Base-by-base conservation (phyloP, 2,329 filamentous ascomycete species). In the Albifimbria verrucaria region DNA sequence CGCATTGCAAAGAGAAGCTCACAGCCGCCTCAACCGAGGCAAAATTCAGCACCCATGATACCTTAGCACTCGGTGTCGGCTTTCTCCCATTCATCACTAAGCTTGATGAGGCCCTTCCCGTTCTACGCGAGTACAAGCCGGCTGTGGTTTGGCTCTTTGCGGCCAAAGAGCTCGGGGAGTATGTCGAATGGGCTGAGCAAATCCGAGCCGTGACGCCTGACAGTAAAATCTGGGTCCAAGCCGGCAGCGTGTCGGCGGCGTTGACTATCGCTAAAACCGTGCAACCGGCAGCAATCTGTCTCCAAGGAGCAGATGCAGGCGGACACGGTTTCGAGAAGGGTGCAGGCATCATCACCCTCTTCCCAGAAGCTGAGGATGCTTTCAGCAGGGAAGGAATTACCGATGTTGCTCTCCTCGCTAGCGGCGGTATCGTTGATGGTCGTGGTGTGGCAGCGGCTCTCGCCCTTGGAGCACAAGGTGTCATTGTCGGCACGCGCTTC, bases 61-160 rank as follows among this genome's bases (percentile, higher is more conserved):
- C 46, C 12, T 36, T 48, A n/a, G 25, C 25, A n/a, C 25, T 48
- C 12, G 46, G 46, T 22, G 46, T 48, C 24, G 46, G 46, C 5
- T 20, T 48, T 9, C 46, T 48, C 21, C 46, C 46, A 2, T 48
- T 48, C 22, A 26, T 32, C n/a, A 18, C 24, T 7, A 25, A 48
- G 24, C 24, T 48, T 28, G 26, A 32, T n/a, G 25, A 48, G 17
- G 49, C n/a, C 18, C 15, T 51, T 11, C 25, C 49, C 12, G 26
- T 51, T 7, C 23, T 51, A 11, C 20, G 15, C 9, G 43, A 46
- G 2, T 46, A 51, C 26, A 51, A 51, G 43, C 49, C 49, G 18
- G 28, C 42, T 24, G 41, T 43, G 15, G 49, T 51, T 32, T 51
- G 49, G 49, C 49, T 51, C 9, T 51, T 51, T 21, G 41, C 49